Base-by-base conservation (phyloP, 73 alveolate species). In the Paramecium caudatum region DNA sequence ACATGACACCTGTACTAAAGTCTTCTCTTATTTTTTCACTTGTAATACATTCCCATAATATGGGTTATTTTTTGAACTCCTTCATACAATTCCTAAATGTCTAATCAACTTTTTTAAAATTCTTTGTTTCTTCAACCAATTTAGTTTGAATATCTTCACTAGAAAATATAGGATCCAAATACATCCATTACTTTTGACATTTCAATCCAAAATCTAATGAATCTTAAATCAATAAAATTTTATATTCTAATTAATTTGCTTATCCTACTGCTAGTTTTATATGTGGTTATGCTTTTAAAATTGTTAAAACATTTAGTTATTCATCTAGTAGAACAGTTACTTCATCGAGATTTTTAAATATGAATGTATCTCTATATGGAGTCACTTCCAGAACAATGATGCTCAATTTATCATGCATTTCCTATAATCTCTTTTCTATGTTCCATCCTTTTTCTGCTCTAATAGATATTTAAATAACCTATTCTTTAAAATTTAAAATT, bases 371-470 rank as follows among this genome's bases (percentile, higher is more conserved):
- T 43, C 88, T 30, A 74, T 74, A 43, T 0, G 62, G 69, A 27
- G 17, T 16, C 10, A 74, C 43, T 16, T 74, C 88, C 16, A 74
- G 16, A 13, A 27, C 12, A 43, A 74, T 43, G 36, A 21, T 41
- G 21, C 43, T 16, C 32, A 74, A 39, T 13, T 74, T 74, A 1
- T 74, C 88, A 15, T 74, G 39, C 88, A 74, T 74, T 45, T 74
- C 88, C 16, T 74, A 12, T 12, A 74, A 74, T 74, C 88, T 37
- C 19, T 74, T 74, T 43, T 74, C 88, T 3, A 74, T 74, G 43
- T 74, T 74, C 88, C 88, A 74, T 45, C 88, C 88, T 74, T 74
- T 74, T 15, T 74, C 88, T 27, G 65, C 88, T 45, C 46, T 74
- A 12, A 27, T 27, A 15, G 88, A 74, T 16, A 74, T 39, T 39